These are phyloP conservation scores for Panicum virgatum DNA, from an alignment of 202 grass and related monocot species.

Conservation along the genomic window DNA sequence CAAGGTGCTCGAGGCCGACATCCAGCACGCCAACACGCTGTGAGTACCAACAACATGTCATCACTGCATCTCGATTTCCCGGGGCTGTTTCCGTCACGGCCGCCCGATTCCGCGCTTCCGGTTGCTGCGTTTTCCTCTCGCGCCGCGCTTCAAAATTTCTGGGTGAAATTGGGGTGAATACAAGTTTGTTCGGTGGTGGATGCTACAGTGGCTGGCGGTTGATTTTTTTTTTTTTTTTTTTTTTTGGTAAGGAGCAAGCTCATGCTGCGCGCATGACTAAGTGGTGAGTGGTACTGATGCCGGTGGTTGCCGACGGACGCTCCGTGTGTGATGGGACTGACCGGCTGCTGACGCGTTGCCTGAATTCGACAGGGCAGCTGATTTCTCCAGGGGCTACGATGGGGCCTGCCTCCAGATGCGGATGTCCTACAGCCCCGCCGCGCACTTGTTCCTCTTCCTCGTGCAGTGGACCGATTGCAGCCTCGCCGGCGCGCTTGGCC, in stretches of 20 bases:
- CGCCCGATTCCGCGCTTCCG: background rate
- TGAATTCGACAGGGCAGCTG: slow-evolving; percentile 59
- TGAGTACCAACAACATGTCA: too few species aligned
- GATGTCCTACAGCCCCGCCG: slow-evolving; percentile 83
- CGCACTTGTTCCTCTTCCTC: slow-evolving; percentile 82
- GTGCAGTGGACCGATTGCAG: slow-evolving; percentile 96
- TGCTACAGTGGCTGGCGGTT: background rate
- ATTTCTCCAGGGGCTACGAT: slow-evolving; percentile 88
- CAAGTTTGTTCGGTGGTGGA: background rate
- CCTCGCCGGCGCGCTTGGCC: slow-evolving; percentile 83
- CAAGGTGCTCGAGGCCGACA: slow-evolving; percentile 93
- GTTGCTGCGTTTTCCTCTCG: too few species aligned
- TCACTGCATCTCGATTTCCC: too few species aligned
- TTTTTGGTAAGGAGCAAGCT: background rate
- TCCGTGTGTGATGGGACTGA: background rate
- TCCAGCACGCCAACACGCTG: slow-evolving; percentile 94
- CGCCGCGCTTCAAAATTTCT: background rate
- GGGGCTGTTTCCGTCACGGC: too few species aligned
- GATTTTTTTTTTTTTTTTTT: background rate
- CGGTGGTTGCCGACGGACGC: background rate
- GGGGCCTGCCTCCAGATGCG: slow-evolving; percentile 92
- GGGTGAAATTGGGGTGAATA: too few species aligned
- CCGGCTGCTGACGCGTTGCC: background rate
- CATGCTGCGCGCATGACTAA: slow-evolving; percentile 32
- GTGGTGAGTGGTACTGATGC: too few species aligned